These are phyloP conservation scores for Linderina pennispora DNA, from an alignment of 192 early-diverging fungal species.

Conservation along the genomic window DNA sequence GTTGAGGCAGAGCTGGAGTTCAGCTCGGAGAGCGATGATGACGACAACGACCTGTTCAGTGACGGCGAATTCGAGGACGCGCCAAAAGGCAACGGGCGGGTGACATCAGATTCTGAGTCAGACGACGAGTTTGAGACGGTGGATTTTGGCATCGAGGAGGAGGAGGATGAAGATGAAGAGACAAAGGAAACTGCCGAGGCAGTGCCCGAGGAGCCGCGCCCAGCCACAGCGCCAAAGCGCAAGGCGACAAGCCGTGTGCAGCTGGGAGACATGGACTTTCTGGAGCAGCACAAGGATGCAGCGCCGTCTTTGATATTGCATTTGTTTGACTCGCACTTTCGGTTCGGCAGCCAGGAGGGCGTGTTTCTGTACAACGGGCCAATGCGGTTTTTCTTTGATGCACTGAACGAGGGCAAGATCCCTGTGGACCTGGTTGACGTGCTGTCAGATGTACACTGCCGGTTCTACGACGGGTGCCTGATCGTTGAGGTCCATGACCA, in stretches of 20 bases:
- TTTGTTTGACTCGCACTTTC: slow-evolving; percentile 66
- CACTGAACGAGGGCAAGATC: slow-evolving; percentile 47
- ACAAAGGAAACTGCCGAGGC: neutral
- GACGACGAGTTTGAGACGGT: slow-evolving; percentile 47
- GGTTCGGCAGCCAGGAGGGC: slow-evolving; percentile 57
- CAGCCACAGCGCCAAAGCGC: too few relatives aligned
- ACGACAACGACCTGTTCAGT: slow-evolving; percentile 17
- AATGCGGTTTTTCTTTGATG: slow-evolving; percentile 49
- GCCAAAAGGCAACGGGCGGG: neutral
- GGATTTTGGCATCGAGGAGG: slow-evolving; percentile 24
- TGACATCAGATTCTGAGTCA: slow-evolving; percentile 30
- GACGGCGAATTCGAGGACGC: slow-evolving; percentile 38
- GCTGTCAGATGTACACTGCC: slow-evolving; percentile 51
- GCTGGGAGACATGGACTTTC: slow-evolving; percentile 29
- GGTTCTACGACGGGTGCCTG: slow-evolving; percentile 51
- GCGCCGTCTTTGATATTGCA: slow-evolving; percentile 59
- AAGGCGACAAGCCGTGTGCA: slow-evolving; percentile 9
- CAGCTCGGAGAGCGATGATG: slow-evolving; percentile 19
- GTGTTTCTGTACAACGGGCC: slow-evolving; percentile 46
- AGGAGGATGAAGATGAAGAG: slow-evolving; percentile 10
- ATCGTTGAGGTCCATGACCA: slow-evolving; percentile 68
- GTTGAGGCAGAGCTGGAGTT: slow-evolving; percentile 36
- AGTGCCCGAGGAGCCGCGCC: slow-evolving; percentile 9
- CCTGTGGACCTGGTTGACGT: slow-evolving; percentile 65
- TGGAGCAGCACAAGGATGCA: slow-evolving; percentile 42